Percentiles rank a stretch among this genome's conserved stretches.
These are phyloP conservation scores for Russula ochroleuca DNA, from an alignment of 768 basidiomycete genomes.

Conservation along the genomic window DNA sequence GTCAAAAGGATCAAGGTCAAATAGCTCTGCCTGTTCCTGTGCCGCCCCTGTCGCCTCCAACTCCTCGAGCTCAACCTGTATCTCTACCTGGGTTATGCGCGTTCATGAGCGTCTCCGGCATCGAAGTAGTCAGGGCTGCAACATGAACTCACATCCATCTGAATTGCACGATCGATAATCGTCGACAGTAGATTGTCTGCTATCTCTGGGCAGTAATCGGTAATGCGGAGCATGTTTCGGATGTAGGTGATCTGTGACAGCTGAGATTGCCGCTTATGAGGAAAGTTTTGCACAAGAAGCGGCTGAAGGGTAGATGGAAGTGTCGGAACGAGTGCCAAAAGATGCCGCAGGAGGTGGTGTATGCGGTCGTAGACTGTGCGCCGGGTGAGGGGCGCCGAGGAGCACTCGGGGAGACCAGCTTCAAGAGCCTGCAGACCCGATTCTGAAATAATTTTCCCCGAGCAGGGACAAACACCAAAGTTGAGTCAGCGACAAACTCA, in stretches of 20 bases:
- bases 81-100: conserved; percentile 65
- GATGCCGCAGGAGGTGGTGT: conserved; percentile 78
- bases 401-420: conserved; percentile 55
- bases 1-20: conserved; percentile 84
- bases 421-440: conserved; percentile 64
- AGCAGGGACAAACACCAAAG: conserved; percentile 18
- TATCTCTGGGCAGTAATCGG: conserved; percentile 84
- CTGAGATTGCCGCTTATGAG: conserved; percentile 86
- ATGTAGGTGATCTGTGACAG: conserved; percentile 83
- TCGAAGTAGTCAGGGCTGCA: background rate
- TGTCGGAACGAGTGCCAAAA: conserved; percentile 90
- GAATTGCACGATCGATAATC: conserved; percentile 89
- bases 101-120: background rate
- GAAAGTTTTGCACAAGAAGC: conserved; percentile 79
- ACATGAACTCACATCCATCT: conserved; percentile 69
- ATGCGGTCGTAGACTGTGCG: conserved; percentile 80
- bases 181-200: conserved; percentile 78
- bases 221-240: conserved; percentile 78
- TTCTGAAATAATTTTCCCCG: conserved; percentile 42
- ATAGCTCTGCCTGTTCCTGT: conserved; percentile 52
- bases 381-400: conserved; percentile 69
- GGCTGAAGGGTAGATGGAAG: conserved; percentile 83
- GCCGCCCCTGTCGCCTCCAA: conserved; percentile 61
- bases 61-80: conserved; percentile 93
- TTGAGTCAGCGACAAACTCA: conserved; percentile 9